A percentile compares a stretch with the other conserved stretches of the same genome.
phyloP scores from a whole-genome alignment of 1,284 basidiomycete genomes.

The Ceratobasidium sp. region DNA sequence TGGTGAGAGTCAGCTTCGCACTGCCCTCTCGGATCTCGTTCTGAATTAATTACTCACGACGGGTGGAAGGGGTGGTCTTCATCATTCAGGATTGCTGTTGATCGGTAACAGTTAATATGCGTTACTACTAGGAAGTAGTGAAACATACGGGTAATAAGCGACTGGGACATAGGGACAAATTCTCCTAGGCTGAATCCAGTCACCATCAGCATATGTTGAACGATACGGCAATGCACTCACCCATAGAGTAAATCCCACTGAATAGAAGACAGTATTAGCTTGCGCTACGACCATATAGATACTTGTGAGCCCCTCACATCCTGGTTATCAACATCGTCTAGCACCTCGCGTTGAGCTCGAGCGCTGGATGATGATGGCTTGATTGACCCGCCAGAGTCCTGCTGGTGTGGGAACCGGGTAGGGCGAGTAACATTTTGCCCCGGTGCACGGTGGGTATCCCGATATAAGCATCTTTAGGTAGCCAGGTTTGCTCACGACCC shows the following conservation, averaged over 20 bases:
- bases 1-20: constrained; percentile 36
- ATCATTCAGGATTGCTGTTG: constrained; percentile 56
- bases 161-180: constrained; percentile 65
- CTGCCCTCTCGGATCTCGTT: constrained; percentile 39
- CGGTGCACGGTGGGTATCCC: constrained; percentile 23
- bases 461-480: constrained; percentile 38
- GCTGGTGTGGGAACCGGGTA: constrained; percentile 35
- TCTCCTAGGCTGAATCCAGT: constrained; percentile 72
- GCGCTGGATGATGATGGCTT: too few species aligned
- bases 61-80: constrained; percentile 62
- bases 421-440: constrained; percentile 40
- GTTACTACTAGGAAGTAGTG: constrained; percentile 38
- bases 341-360: too few species aligned
- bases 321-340: too few species aligned
- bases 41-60: constrained; percentile 52
- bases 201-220: too few species aligned
- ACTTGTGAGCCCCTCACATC: too few species aligned
- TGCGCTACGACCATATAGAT: too few species aligned
- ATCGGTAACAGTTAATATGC: constrained; percentile 44
- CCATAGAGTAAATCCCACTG: too few species aligned
- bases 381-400: neutral
- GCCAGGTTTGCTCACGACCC: neutral
- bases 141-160: constrained; percentile 59
- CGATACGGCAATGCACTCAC: too few species aligned
- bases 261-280: too few species aligned